Base-by-base conservation (phyloP, 192 early-diverging fungal species). In the Rhizophagus prolifer region DNA sequence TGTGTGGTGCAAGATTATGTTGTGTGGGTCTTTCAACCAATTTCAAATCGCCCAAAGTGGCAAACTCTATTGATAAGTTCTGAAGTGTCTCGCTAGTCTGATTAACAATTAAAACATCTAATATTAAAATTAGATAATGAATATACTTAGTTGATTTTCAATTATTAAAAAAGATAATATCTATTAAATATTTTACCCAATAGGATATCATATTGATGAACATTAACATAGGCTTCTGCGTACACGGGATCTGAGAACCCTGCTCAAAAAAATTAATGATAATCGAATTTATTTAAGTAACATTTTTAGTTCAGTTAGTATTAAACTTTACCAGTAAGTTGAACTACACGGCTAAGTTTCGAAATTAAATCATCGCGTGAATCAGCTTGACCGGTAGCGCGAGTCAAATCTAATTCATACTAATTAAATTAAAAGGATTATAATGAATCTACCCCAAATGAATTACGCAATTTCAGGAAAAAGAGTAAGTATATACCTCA, bases 21-120 rank as follows among this genome's bases (percentile, higher is more conserved):
- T 94, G 88, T 28, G 90, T 84, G 41, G 97, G 97, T 58, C 94
- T 88, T 79, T 99, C 97, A 25, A 99, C 96, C 74, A 99, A 88
- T 83, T 98, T 98, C 73, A 99, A 87, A 79, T 98, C 97, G 70
- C 97, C 98, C 74, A 98, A 85, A 8, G 97, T 97, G n/a, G 96
- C 95, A 82, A 99, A 98, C 84, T 99, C 98, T 67, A 99, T 84
- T n/a, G 95, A 92, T 70, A 99, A 80, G 85, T 99, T 98, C 83
- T 97, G 96, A 71, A 99, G 86, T 50, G 96, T 98, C 62, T 94
- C 93, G 59, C 81, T 87, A 0, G 97, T 99, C 83, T 99, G 97
- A 81, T 99, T 99, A 70, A 99, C 95, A 74, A 98, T 93, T 77
- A 99, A 86, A 72, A 99, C 92, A 82, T 99, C 95, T 89, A 83